phyloP scores from a whole-genome alignment of 2,329 filamentous ascomycete genomes.

The Thyridium curvatum region DNA sequence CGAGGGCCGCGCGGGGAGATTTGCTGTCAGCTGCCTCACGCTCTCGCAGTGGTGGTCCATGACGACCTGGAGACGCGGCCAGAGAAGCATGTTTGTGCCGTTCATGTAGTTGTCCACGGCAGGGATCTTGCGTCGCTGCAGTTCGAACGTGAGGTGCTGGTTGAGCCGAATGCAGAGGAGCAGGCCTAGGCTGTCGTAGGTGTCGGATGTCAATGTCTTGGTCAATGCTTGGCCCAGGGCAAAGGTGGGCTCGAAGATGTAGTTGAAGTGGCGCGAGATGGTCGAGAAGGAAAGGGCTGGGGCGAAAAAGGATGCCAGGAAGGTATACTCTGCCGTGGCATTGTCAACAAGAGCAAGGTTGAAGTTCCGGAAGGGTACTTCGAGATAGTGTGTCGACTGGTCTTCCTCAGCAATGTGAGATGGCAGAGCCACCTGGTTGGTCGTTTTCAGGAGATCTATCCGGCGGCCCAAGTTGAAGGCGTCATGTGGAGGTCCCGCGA shows the following conservation, averaged over 20 bases:
- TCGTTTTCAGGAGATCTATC: constrained; percentile 71
- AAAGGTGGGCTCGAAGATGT: constrained; percentile 88
- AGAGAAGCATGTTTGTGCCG: constrained; percentile 89
- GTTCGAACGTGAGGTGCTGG: constrained; percentile 88
- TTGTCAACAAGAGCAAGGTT: constrained; percentile 94
- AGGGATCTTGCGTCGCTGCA: constrained; percentile 86
- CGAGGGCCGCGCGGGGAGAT: constrained; percentile 30
- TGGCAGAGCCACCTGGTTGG: constrained; percentile 69
- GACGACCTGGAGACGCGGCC: constrained; percentile 89
- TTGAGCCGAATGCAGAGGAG: constrained; percentile 90
- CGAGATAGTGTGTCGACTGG: constrained; percentile 76
- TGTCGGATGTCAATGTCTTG: constrained; percentile 67
- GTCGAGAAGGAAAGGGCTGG: constrained; percentile 67
- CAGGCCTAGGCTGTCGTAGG: constrained; percentile 78
- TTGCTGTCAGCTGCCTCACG: constrained; percentile 57
- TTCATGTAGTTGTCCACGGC: constrained; percentile 90
- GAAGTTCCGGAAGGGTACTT: constrained; percentile 88
- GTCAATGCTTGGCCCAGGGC: constrained; percentile 73
- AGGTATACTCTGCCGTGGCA: constrained; percentile 88
- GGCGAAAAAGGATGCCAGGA: constrained; percentile 84
- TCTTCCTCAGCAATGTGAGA: constrained; percentile 92
- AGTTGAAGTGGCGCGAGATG: constrained; percentile 76
- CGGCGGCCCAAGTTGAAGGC: constrained; percentile 84
- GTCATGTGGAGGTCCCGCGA: constrained; percentile 63
- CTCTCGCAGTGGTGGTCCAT: constrained; percentile 93